A percentile compares a stretch with the other conserved stretches of the same genome.
Conservation (phyloP, 1,284 basidiomycete species). For the Ustilago xerochloae region DNA sequence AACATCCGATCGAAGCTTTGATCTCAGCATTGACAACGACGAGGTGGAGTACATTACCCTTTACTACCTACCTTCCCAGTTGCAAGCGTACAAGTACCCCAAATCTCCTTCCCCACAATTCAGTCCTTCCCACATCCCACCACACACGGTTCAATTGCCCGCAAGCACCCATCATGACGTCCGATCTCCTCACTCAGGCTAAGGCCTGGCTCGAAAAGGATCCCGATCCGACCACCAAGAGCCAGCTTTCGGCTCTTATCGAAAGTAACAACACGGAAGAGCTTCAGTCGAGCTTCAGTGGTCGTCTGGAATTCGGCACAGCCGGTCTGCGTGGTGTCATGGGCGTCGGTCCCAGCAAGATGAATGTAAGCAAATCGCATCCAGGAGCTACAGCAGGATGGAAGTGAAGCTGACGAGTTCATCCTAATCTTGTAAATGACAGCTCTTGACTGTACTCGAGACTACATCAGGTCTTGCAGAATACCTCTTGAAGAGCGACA, state of each 20-base stretch:
- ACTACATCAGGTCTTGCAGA: conserved; percentile 55
- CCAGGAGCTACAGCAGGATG: too few relatives aligned
- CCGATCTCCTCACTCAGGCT: conserved; percentile 38
- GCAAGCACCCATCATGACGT: conserved; percentile 6
- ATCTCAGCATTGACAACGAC: neutral
- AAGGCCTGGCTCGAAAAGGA: conserved; percentile 57
- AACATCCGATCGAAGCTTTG: conserved; percentile 15
- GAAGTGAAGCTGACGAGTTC: too few relatives aligned
- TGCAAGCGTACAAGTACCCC: conserved; percentile 5
- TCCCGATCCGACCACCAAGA: conserved; percentile 44
- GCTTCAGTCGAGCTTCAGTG: conserved; percentile 52
- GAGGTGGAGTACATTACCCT: conserved; percentile 6
- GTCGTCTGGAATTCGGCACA: conserved; percentile 57
- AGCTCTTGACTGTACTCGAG: conserved; percentile 58
- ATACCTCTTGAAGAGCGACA: conserved; percentile 44
- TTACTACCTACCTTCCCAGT: neutral
- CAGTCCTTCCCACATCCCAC: neutral
- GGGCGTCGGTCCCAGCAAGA: conserved; percentile 57
- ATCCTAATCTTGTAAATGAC: neutral
- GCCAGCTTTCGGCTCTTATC: conserved; percentile 41
- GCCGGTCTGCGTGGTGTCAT: conserved; percentile 58
- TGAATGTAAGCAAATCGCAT: conserved; percentile 63
- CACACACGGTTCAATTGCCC: neutral
- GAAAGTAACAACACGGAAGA: conserved; percentile 36
- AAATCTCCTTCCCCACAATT: neutral